Conservation (phyloP, 352 stramenopile species). For the Phytophthora megakarya region DNA sequence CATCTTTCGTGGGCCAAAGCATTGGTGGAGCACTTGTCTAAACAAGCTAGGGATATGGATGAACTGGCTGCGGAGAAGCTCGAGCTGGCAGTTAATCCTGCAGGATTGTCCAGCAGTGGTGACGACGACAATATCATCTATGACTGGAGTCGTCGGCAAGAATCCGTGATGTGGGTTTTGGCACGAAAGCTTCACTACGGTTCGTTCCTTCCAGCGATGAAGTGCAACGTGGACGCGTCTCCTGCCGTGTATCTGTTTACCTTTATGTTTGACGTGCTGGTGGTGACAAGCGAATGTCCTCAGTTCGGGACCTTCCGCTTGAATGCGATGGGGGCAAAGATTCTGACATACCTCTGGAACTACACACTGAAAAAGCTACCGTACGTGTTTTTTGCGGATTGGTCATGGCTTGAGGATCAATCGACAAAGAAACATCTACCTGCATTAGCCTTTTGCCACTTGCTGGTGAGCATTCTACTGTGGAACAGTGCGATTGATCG, state of each 20-base stretch:
- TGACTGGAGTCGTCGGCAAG: conserved; percentile 38
- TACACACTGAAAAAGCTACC: conserved; percentile 52
- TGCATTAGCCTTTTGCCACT: conserved; percentile 53
- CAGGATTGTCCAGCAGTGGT: conserved; percentile 17
- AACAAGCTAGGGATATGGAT: conserved; percentile 9
- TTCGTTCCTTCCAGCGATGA: conserved; percentile 28
- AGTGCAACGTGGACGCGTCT: conserved; percentile 32
- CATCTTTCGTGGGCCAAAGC: conserved; percentile 40
- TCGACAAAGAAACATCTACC: conserved; percentile 41
- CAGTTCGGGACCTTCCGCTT: conserved; percentile 45
- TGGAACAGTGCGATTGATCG: conserved; percentile 49
- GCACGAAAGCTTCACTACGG: conserved; percentile 26
- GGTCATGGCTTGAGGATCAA: conserved; percentile 70
- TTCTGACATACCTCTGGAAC: conserved; percentile 54
- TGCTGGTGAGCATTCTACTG: conserved; percentile 50
- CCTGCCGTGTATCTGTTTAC: conserved; percentile 58
- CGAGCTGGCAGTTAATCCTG: conserved; percentile 33
- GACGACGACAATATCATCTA: conserved; percentile 36
- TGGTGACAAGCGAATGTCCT: conserved; percentile 23
- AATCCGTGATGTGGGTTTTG: conserved; percentile 35
- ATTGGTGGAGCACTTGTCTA: conserved; percentile 23
- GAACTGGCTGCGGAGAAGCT: conserved; percentile 18
- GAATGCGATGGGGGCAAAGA: conserved; percentile 47
- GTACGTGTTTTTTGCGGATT: conserved; percentile 67
- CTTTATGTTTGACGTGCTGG: conserved; percentile 54